Percentiles rank a stretch among this genome's conserved stretches.
These are phyloP conservation scores for Hypoxylon subgilvum DNA, from an alignment of 495 filamentous ascomycete genomes.

Conservation along the genomic window DNA sequence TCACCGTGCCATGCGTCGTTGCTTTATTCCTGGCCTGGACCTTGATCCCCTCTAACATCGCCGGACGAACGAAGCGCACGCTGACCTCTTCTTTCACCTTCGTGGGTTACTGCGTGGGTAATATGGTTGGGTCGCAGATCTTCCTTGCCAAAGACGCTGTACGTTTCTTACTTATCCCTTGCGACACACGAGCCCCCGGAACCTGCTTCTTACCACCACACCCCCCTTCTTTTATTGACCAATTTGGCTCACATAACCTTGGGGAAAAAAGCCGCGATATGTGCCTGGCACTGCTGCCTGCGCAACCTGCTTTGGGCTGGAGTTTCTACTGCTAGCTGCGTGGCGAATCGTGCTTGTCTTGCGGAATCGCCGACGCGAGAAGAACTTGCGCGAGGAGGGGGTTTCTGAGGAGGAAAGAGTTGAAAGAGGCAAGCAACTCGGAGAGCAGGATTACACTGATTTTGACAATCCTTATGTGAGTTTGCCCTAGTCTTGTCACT, in stretches of 20 bases:
- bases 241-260: too few relatives aligned
- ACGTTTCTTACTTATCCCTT: constrained; percentile 18
- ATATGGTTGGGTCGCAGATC: constrained; percentile 66
- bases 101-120: constrained; percentile 58
- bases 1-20: constrained; percentile 36
- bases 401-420: constrained; percentile 40
- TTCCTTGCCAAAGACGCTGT: constrained; percentile 57
- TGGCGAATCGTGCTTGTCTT: constrained; percentile 39
- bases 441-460: constrained; percentile 42
- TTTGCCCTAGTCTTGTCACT: not conserved
- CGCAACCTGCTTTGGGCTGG: constrained; percentile 36
- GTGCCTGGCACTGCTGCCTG: constrained; percentile 39
- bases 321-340: constrained; percentile 33
- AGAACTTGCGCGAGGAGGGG: constrained; percentile 28
- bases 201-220: too few relatives aligned
- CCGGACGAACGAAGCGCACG: constrained; percentile 44
- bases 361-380: constrained; percentile 39
- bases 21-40: constrained; percentile 42
- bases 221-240: too few relatives aligned
- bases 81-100: constrained; percentile 49
- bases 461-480: constrained; percentile 41
- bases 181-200: too few relatives aligned
- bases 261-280: constrained; percentile 42
- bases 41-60: constrained; percentile 42
- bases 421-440: constrained; percentile 38